Evolutionary conservation across 1,284 basidiomycete genomes (phyloP).

Genomic region (Sporisorium graminicola): DNA sequence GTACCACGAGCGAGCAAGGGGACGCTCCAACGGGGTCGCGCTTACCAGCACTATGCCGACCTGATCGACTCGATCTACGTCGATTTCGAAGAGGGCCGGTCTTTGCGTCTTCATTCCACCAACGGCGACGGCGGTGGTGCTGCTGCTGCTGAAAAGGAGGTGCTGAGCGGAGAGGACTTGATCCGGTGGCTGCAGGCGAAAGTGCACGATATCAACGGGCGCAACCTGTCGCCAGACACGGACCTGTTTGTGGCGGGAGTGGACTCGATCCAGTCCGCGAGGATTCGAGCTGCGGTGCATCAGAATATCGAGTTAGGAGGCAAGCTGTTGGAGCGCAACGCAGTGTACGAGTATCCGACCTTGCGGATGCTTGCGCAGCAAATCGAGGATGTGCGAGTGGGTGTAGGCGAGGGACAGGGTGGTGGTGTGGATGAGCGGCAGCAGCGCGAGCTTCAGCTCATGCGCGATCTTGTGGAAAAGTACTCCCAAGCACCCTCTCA

Average conservation of each 20-base stretch:
- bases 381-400: slow-evolving; percentile 39
- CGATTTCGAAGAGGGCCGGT: slow-evolving; percentile 54
- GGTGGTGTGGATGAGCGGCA: slow-evolving; percentile 31
- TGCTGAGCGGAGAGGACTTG: slow-evolving; percentile 14
- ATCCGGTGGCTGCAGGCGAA: slow-evolving; percentile 27
- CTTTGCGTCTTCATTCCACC: slow-evolving; percentile 7
- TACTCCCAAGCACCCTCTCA: slow-evolving; percentile 45
- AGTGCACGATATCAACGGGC: slow-evolving; percentile 32
- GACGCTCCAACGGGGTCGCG: slow-evolving; percentile 51
- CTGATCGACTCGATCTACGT: slow-evolving; percentile 45
- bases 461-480: slow-evolving; percentile 63
- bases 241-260: slow-evolving; percentile 57
- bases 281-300: slow-evolving; percentile 52
- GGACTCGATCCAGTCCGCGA: slow-evolving; percentile 54
- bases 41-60: slow-evolving; percentile 35
- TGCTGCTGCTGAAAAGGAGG: not conserved
- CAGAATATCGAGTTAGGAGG: slow-evolving; percentile 33
- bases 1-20: slow-evolving; percentile 60
- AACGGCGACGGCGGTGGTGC: not conserved
- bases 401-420: slow-evolving; percentile 7
- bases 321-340: slow-evolving; percentile 34
- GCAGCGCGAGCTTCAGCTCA: slow-evolving; percentile 46
- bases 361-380: slow-evolving; percentile 37
- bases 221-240: slow-evolving; percentile 8
- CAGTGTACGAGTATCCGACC: slow-evolving; percentile 53